phyloP scores from a whole-genome alignment of 306 rosid genomes.

The Quercus suber region DNA sequence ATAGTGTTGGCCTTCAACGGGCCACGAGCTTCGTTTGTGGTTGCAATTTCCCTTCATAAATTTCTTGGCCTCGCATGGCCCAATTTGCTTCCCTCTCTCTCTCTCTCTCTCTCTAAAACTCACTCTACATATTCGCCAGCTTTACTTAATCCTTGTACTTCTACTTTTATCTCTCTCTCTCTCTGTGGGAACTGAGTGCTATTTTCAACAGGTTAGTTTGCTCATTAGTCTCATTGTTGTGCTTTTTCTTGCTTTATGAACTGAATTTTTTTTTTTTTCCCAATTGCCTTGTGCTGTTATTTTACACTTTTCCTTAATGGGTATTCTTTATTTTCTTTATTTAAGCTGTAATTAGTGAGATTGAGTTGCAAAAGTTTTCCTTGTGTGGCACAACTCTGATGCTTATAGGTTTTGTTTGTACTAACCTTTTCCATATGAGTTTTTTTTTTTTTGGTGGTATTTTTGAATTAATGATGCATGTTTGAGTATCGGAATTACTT shows the following conservation, averaged over 20 bases:
- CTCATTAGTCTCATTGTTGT: not conserved
- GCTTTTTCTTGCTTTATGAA: not conserved
- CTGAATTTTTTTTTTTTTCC: not conserved
- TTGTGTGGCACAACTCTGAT: not conserved
- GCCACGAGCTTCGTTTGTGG: constrained; percentile 67
- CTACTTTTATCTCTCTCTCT: not conserved
- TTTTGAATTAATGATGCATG: not conserved
- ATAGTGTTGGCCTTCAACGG: constrained; percentile 50
- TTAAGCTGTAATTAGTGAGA: not conserved
- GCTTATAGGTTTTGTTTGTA: not conserved
- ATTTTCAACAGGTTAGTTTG: constrained; percentile 23
- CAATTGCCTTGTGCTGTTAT: not conserved
- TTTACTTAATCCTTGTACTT: not conserved
- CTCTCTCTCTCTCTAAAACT: too few species aligned
- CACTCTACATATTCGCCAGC: not conserved
- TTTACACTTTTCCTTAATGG: constrained; percentile 1
- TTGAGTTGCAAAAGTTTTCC: not conserved
- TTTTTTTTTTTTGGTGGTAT: not conserved
- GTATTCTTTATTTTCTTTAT: constrained; percentile 3
- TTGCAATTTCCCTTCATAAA: constrained; percentile 22
- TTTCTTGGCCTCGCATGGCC: not conserved
- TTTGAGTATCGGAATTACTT: not conserved
- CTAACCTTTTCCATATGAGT: not conserved
- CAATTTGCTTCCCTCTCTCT: not conserved
- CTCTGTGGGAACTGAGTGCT: constrained; percentile 5